Base-by-base conservation (phyloP, 257 asterid genomes). In the Cruciata laevipes region DNA sequence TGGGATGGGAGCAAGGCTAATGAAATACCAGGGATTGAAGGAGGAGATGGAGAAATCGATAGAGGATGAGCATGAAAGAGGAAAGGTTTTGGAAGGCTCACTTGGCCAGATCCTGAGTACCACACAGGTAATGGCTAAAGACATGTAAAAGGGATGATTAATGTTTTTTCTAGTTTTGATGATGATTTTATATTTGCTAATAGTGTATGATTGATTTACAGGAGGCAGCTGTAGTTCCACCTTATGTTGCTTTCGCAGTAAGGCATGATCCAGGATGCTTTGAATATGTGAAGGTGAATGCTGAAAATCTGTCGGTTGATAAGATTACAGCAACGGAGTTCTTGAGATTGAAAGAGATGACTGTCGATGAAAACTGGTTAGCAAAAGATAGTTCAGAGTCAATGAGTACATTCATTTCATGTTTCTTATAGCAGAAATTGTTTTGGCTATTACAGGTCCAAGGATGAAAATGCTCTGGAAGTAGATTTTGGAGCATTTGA, bases 201-300 rank as follows among this genome's bases (percentile, higher is more conserved):
- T 12, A 35, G 2, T 35, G 8, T 35, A 49, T 6, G 51, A 59
- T 59, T n/a, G n/a, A n/a, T 30, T 32, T 76, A 79, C 93, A 87
- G 95, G 96, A 88, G 85, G 96, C 92, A 56, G 86, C 83, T 12
- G 82, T 88, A 69, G 89, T 90, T 21, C 95, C 92, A 23, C 96
- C 95, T 66, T 61, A 74, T 69, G 90, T 86, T 72, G 97, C 95
- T 40, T 84, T 90, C 68, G 89, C 95, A 67, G 77, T 82, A 57
- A 82, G 96, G 75, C 83, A 82, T 64, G 77, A 69, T 76, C 96
- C 92, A 18, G 97, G 96, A 59, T 70, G 79, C 58, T 86, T 89
- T 84, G 95, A 82, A 59, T 87, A 85, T 59, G 86, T 83, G 33
- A 87, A 83, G 79, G 95, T 90, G 78, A 82, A 87, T 10, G 83